Base-by-base conservation (phyloP, 257 asterid species). In the Fraxinus quadrangulata region DNA sequence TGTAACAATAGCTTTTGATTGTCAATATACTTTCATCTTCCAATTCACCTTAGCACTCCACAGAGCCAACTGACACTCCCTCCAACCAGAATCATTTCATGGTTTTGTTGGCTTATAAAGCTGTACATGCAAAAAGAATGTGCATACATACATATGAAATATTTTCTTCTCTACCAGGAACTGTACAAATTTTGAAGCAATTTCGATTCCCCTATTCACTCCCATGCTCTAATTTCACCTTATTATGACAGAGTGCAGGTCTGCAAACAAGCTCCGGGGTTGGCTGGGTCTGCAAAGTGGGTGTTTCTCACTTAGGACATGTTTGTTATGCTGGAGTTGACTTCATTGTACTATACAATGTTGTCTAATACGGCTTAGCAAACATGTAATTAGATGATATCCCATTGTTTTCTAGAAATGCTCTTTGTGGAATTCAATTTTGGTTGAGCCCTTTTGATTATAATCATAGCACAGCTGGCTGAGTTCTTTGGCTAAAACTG, bases 341-440 rank as follows among this genome's bases (percentile, higher is more conserved):
- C 12, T 63, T 63, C 17, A 6, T 11, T 24, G 16, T 24, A 24
- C 36, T 26, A 3, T 63, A 19, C 1, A 59, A 23, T 21, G 14
- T 11, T n/a, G 9, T 54, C 23, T 54, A 54, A n/a, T 54, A 17
- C 24, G 24, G 67, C 30, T 23, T 59, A 59, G 67, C 67, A 59
- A 59, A 59, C 67, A 23, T 59, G 13, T 9, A 31, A 63, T 63
- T 63, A n/a, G 16, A 63, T 1, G 69, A 1, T 61, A 23, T 9
- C 31, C 1, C 67, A 59, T 72, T 39, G 59, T 71, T 77, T 61
- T 83, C 77, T 86, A 94, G 81, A 94, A 94, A 74, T 92, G 97
- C 82, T 94, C 99, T 81, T 94, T 94, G 86, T 92, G 99, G 89
- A 94, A 94, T 74, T 94, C 99, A 70, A 92, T 92, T 84, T 91